These are phyloP conservation scores for Umbelopsis sp. DNA, from an alignment of 371 early-diverging fungal genomes.

Conservation along the genomic window DNA sequence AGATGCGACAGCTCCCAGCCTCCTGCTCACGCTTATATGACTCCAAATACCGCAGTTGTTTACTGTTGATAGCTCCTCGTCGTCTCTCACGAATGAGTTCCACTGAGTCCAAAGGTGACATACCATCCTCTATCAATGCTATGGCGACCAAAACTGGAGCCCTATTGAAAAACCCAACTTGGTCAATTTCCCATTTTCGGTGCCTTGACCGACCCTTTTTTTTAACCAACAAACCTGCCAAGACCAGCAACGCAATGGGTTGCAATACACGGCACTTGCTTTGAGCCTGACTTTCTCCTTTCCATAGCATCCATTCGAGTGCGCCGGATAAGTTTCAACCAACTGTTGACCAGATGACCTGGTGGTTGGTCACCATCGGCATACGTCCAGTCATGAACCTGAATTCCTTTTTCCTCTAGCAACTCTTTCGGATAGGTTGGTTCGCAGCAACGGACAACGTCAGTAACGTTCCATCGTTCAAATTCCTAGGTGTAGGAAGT, in stretches of 20 bases:
- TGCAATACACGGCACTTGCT: slow-evolving; percentile 63
- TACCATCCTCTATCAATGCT: slow-evolving; percentile 81
- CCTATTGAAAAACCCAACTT: slow-evolving; percentile 25
- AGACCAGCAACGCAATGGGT: slow-evolving; percentile 86
- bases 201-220: background rate
- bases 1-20: slow-evolving; percentile 2
- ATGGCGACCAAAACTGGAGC: slow-evolving; percentile 72
- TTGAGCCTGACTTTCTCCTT: slow-evolving; percentile 22
- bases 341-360: slow-evolving; percentile 60
- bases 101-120: slow-evolving; percentile 76
- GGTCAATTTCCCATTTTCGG: background rate
- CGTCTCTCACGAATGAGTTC: slow-evolving; percentile 71
- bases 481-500: slow-evolving; percentile 54
- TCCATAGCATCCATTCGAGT: slow-evolving; percentile 25
- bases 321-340: slow-evolving; percentile 65
- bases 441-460: slow-evolving; percentile 88
- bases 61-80: slow-evolving; percentile 78
- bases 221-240: slow-evolving; percentile 50
- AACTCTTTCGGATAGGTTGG: slow-evolving; percentile 74
- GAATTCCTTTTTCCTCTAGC: slow-evolving; percentile 61
- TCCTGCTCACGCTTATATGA: slow-evolving; percentile 55
- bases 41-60: slow-evolving; percentile 69
- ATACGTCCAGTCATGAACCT: slow-evolving; percentile 80
- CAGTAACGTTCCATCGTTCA: slow-evolving; percentile 73
- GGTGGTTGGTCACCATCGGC: slow-evolving; percentile 82